phyloP scores from a whole-genome alignment of 441 rosid genomes.

The Capsella rubella region DNA sequence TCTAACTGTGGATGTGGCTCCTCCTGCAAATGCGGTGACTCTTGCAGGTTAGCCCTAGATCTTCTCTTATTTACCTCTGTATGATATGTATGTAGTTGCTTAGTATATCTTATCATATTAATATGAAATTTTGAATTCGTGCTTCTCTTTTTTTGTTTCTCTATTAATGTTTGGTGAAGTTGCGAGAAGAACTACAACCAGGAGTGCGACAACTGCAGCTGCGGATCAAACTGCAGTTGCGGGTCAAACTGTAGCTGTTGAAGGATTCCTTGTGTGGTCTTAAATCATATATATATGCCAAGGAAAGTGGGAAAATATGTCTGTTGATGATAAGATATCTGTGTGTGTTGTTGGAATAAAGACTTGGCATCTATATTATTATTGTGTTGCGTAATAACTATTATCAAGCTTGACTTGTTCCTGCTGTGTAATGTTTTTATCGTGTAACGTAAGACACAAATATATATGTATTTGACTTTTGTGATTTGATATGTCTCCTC shows the following conservation, averaged over 20 bases:
- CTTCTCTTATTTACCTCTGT: background rate
- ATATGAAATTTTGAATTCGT: background rate
- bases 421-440: constrained; percentile 26
- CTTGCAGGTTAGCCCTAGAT: constrained; percentile 49
- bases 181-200: constrained; percentile 57
- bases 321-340: constrained; percentile 27
- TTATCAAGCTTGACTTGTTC: constrained; percentile 23
- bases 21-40: constrained; percentile 61
- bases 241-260: constrained; percentile 49
- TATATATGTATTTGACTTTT: constrained; percentile 20
- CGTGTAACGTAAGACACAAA: constrained; percentile 5
- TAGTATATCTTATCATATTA: background rate
- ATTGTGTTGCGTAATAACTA: constrained; percentile 19
- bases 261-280: background rate
- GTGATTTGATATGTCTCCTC: background rate
- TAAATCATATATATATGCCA: background rate
- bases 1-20: constrained; percentile 70
- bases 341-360: constrained; percentile 38
- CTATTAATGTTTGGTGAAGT: constrained; percentile 35
- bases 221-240: constrained; percentile 60
- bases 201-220: constrained; percentile 52
- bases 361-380: background rate
- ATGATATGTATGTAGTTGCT: background rate
- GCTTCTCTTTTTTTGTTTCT: background rate
- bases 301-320: background rate